Evolutionary conservation across 306 rosid genomes (phyloP).

Genomic region (Castanospermum australe): DNA sequence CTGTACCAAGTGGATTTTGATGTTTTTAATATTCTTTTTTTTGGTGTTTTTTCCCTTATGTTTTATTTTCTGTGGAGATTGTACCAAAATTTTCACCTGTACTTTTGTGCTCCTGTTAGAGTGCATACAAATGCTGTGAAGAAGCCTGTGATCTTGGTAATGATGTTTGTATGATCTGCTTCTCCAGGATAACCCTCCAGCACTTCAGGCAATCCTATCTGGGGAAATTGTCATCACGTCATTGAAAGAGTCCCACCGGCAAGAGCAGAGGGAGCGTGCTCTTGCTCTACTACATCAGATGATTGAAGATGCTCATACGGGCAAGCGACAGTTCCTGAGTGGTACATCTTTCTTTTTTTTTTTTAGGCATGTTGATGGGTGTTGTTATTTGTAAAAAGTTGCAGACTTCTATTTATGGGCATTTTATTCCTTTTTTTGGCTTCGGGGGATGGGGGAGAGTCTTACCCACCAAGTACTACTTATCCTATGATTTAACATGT

Average conservation of each 20-base stretch:
- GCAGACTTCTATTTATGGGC: neutral
- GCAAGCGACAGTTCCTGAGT: constrained; percentile 91
- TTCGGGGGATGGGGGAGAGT: neutral
- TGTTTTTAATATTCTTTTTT: neutral
- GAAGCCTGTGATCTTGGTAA: constrained; percentile 20
- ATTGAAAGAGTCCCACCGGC: constrained; percentile 66
- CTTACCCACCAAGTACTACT: constrained; percentile 16
- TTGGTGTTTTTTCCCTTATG: neutral
- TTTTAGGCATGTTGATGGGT: constrained; percentile 8
- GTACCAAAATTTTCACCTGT: neutral
- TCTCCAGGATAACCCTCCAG: constrained; percentile 73
- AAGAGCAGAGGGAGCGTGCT: constrained; percentile 95
- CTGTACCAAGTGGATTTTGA: neutral
- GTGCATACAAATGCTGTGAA: neutral
- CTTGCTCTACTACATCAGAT: constrained; percentile 91
- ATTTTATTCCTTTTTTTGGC: neutral
- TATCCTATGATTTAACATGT: constrained; percentile 12
- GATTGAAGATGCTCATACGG: constrained; percentile 97
- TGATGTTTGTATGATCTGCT: constrained; percentile 35
- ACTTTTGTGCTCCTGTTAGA: constrained; percentile 7
- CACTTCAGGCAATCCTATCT: constrained; percentile 71
- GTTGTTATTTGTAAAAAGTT: neutral
- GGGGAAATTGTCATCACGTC: constrained; percentile 65
- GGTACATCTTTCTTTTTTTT: constrained; percentile 50
- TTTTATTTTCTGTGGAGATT: neutral